Evolutionary conservation across 1,284 basidiomycete species (phyloP), one percentile per base, ranked within the genome.

Genomic region (Ustilago hordei): DNA sequence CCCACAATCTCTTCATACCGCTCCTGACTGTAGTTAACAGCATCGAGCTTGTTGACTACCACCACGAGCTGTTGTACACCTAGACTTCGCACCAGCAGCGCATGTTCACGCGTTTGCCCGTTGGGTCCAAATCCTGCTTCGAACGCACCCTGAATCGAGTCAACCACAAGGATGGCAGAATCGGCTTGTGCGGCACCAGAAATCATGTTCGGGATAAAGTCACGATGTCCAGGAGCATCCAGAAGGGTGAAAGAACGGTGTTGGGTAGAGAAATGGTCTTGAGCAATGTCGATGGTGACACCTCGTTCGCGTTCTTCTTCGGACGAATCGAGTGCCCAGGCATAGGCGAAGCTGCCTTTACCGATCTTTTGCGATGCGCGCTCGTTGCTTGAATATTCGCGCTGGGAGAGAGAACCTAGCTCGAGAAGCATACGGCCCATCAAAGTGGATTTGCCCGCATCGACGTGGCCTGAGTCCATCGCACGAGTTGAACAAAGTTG

Each of bases 141-240:
- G 78, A 99, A 99, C 81, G 95, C 95, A 28, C 96, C 96, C 0
- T 89, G 91, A 4, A 92, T 89, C 8, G 95, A 92, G 86, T 98
- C 97, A 23, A 99, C 91, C 6, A 99, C 96, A n/a, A 99, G 90
- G 5, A 99, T 87, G 1, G 96, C 95, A 41, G 94, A 95, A 81
- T 99, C 96, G 0, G 97, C 97, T 87, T 98, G 96, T 0, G 95
- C 92, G 2, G 96, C 96, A 2, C 96, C 96, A 0, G 94, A 96
- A 67, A 99, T 99, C 97, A 99, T 99, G 84, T 98, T 98, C 0
- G 97, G 96, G 64, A 99, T 93, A 81, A 99, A 99, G 83, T 99
- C 97, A 76, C 92, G 93, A 87, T 99, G 96, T 0, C 96, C 96
- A 0, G 96, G 96, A 0, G 97, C 96, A 81, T 99, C 96, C 32